Evolutionary conservation across 148 eudicot genomes (phyloP), one percentile per base, ranked within the genome.

Genomic region (Camellia lanceoleosa): DNA sequence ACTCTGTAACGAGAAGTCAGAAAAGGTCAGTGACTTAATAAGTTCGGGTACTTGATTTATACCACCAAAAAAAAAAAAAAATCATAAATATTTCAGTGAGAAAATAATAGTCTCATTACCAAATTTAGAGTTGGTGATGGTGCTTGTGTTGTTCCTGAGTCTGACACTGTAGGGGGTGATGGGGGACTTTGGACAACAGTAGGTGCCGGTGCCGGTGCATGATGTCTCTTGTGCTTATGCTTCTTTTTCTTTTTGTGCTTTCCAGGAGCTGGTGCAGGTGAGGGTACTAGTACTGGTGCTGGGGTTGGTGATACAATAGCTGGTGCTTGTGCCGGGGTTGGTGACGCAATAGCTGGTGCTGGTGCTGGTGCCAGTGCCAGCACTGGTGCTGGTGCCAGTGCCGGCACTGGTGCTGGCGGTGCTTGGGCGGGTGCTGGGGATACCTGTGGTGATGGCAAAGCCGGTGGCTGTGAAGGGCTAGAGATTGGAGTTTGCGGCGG

Each of bases 171-270:
- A 23, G 99, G 97, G 54, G 97, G 97, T 75, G 97, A 91, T 18
- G 97, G 97, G 0, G 99, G 99, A 83, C 97, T 93, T 75, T 80
- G 81, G 43, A 88, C 85, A 41, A 88, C 85, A 41, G 69, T 85
- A 2, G 98, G 92, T 73, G 93, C 94, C 5, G 97, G 98, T 66
- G 97, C 98, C 15, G 92, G 94, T 82, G 94, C 88, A 61, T 89
- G 94, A 77, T 90, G 97, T 41, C 71, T 86, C 83, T 76, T 87
- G 79, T 89, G 95, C 82, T 86, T 92, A 78, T 89, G 98, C 86
- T 84, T 92, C 82, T 80, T 90, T 71, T 80, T 89, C 75, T 80
- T 89, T 77, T 82, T 88, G 82, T 88, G 91, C 68, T 86, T 87
- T 20, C 82, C 72, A 1, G 92, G 94, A 70, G 91, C 87, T 46